phyloP scores from a whole-genome alignment of 305 asterid species.

The Fraxinus floribunda region DNA sequence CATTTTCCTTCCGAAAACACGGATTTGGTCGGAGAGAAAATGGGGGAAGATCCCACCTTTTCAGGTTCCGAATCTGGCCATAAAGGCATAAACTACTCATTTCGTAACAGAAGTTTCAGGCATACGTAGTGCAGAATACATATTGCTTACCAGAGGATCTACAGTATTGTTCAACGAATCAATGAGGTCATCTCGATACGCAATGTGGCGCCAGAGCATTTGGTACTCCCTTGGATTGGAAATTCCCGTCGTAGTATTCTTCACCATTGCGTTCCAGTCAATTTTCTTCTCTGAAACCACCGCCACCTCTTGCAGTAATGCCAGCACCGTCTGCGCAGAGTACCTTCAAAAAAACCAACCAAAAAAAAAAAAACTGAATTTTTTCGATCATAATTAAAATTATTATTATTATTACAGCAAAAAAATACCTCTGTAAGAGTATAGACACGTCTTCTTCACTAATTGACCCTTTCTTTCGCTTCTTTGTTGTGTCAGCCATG shows the following conservation, averaged over 20 bases:
- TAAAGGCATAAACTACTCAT: background rate
- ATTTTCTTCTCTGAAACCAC: conserved; percentile 50
- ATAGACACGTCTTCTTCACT: conserved; percentile 51
- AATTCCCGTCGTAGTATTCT: conserved; percentile 73
- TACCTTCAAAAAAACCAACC: conserved; percentile 40
- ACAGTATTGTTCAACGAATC: conserved; percentile 44
- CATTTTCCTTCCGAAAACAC: background rate
- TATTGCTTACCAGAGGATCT: conserved; percentile 46
- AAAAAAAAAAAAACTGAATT: background rate
- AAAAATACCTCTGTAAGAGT: conserved; percentile 49
- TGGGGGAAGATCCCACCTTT: background rate
- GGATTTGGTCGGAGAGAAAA: background rate
- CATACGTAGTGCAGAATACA: background rate
- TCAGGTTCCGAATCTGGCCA: background rate
- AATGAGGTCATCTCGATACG: conserved; percentile 56
- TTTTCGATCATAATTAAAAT: background rate
- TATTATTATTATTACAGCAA: background rate
- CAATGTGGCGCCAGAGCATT: conserved; percentile 83
- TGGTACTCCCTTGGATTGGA: conserved; percentile 72
- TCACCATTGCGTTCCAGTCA: conserved; percentile 69
- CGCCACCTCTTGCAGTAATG: conserved; percentile 72
- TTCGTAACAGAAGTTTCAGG: background rate
- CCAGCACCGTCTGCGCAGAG: conserved; percentile 52
- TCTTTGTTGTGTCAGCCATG: conserved; percentile 60
- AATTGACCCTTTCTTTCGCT: conserved; percentile 45